Conservation (phyloP, 2,329 filamentous ascomycete species). For the Ceratocystis cacaofunesta region DNA sequence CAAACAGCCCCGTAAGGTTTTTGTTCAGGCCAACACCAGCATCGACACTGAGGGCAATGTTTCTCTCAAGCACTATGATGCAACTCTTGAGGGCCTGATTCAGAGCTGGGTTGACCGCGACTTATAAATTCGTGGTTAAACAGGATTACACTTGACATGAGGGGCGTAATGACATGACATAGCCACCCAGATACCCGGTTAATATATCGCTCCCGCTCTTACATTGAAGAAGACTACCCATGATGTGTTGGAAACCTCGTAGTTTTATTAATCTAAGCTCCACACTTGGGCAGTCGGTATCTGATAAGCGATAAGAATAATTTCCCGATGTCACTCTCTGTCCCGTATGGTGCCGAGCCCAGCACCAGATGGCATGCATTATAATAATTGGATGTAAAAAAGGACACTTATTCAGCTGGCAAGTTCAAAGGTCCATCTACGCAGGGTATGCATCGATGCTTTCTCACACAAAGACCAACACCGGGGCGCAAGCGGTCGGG, state of each 20-base stretch:
- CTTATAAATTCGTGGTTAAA: constrained; percentile 23
- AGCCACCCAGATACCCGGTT: constrained; percentile 9
- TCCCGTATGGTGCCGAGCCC: too few species aligned
- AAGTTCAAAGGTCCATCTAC: too few species aligned
- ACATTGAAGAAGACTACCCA: not conserved
- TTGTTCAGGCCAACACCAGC: constrained; percentile 84
- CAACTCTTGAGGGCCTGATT: constrained; percentile 65
- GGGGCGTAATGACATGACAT: not conserved
- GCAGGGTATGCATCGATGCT: too few species aligned
- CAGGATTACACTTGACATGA: not conserved
- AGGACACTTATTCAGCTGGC: too few species aligned
- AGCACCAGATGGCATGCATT: too few species aligned
- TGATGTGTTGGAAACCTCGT: not conserved
- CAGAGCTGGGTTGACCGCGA: constrained; percentile 60
- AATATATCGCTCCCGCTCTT: not conserved
- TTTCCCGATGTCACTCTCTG: too few species aligned
- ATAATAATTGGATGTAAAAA: too few species aligned
- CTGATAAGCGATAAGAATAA: not conserved
- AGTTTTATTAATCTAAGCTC: not conserved
- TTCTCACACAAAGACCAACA: too few species aligned
- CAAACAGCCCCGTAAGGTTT: constrained; percentile 76
- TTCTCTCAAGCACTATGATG: constrained; percentile 70
- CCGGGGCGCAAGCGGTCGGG: too few species aligned
- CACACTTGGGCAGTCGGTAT: not conserved
- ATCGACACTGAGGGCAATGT: constrained; percentile 56